These are phyloP conservation scores for Pseudozyma tsukubaensis DNA, from an alignment of 1,284 basidiomycete genomes.

Conservation along the genomic window DNA sequence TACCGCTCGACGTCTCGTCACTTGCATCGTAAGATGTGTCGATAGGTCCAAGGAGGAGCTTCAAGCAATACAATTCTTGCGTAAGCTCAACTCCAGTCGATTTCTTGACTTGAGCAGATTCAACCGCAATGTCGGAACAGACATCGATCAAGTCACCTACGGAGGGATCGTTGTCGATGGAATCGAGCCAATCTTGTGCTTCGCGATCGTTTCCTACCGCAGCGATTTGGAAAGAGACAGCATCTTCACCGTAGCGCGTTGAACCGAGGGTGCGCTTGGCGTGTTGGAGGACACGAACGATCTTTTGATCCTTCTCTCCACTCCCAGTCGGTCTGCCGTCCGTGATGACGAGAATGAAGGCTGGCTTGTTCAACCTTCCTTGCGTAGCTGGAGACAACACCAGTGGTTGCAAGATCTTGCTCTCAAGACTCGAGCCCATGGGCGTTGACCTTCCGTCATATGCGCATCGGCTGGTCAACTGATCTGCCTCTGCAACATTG, in stretches of 20 bases:
- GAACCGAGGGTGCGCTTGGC: constrained; percentile 38
- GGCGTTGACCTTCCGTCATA: constrained; percentile 54
- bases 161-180: constrained; percentile 54
- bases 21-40: constrained; percentile 56
- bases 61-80: constrained; percentile 55
- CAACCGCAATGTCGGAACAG: constrained; percentile 52
- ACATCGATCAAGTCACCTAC: constrained; percentile 62
- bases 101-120: constrained; percentile 48
- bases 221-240: constrained; percentile 55
- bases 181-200: constrained; percentile 62
- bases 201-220: constrained; percentile 60
- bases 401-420: constrained; percentile 49
- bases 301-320: constrained; percentile 44
- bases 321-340: constrained; percentile 58
- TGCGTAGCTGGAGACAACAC: constrained; percentile 33
- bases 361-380: constrained; percentile 46
- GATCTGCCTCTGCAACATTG: constrained; percentile 46
- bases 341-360: constrained; percentile 53
- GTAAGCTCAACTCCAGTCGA: constrained; percentile 56
- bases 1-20: constrained; percentile 39
- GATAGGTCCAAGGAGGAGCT: constrained; percentile 58
- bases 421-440: constrained; percentile 50
- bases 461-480: constrained; percentile 36
- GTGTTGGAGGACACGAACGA: constrained; percentile 48
- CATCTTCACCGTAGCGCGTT: constrained; percentile 54